Percentiles rank a stretch among this genome's conserved stretches.
These are phyloP conservation scores for Gryganskiella cystojenkinii DNA, from an alignment of 192 early-diverging fungal genomes.

Conservation along the genomic window DNA sequence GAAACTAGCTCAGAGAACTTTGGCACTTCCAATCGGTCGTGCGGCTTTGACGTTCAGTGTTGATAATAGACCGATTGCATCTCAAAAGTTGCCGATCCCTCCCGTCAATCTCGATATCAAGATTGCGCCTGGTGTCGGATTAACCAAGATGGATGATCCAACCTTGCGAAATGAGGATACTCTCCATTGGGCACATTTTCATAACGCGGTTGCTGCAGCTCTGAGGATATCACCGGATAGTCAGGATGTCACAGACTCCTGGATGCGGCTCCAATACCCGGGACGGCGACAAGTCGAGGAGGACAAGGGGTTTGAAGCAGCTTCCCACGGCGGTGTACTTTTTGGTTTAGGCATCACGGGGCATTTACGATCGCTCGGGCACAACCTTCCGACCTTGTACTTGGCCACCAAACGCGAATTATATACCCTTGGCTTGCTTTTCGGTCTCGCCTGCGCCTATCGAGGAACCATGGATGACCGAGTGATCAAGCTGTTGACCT, in stretches of 20 bases:
- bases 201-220: conserved; percentile 86
- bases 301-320: too few species aligned
- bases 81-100: conserved; percentile 70
- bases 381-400: conserved; percentile 69
- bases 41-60: conserved; percentile 77
- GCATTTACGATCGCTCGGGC: conserved; percentile 72
- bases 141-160: conserved; percentile 62
- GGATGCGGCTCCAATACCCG: conserved; percentile 83
- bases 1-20: conserved; percentile 55
- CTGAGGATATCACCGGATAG: conserved; percentile 71
- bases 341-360: conserved; percentile 86
- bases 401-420: conserved; percentile 73
- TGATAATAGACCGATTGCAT: conserved; percentile 50
- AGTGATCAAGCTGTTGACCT: conserved; percentile 74
- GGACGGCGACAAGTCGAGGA: conserved; percentile 56
- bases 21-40: conserved; percentile 76
- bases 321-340: conserved; percentile 80
- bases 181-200: conserved; percentile 87
- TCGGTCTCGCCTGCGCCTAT: conserved; percentile 80
- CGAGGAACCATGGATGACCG: conserved; percentile 71
- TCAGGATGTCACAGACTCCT: conserved; percentile 69
- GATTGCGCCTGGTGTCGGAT: conserved; percentile 70
- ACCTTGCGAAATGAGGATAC: conserved; percentile 52
- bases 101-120: conserved; percentile 66
- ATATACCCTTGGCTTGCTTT: conserved; percentile 76